Evolutionary conservation across 1,139 yeast species (phyloP).

Genomic region (Yamadazyma friedrichii): DNA sequence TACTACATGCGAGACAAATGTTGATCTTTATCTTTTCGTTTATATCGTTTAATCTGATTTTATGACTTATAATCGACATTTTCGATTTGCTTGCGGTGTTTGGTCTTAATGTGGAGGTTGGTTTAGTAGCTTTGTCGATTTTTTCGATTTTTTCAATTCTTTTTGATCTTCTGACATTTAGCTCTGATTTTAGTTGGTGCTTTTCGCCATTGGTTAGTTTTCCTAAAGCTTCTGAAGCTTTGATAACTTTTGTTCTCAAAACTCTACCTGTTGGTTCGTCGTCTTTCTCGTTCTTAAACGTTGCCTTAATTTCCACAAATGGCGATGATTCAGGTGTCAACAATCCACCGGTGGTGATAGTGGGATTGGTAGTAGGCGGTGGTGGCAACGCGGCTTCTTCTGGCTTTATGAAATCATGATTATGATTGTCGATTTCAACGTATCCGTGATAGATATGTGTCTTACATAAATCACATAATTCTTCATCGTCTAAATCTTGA

Average conservation of each 20-base stretch:
- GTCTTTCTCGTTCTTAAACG: constrained; percentile 2
- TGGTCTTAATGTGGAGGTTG: no score
- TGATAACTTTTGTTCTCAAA: not conserved
- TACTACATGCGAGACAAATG: constrained; percentile 23
- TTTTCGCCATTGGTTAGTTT: not conserved
- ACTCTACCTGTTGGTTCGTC: not conserved
- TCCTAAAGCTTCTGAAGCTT: constrained; percentile 1
- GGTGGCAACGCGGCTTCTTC: not conserved
- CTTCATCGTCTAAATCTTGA: constrained; percentile 29
- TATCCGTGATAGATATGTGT: constrained; percentile 40
- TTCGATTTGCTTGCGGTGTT: constrained; percentile 12
- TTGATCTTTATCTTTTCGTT: constrained; percentile 22
- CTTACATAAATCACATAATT: constrained; percentile 41
- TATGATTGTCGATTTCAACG: constrained; percentile 29
- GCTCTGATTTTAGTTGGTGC: not conserved
- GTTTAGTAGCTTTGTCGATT: no score
- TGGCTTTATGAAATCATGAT: constrained; percentile 20
- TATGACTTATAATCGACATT: constrained; percentile 12
- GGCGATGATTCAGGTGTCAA: constrained; percentile 42
- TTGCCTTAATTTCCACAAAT: not conserved
- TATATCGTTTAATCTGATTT: constrained; percentile 17
- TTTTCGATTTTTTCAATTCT: constrained; percentile 2
- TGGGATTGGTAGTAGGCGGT: not conserved
- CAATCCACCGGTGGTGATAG: constrained; percentile 19
- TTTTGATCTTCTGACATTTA: constrained; percentile 6